Percentiles rank a stretch among this genome's conserved stretches.
phyloP scores from a whole-genome alignment of 2,329 filamentous ascomycete species.

The Xylariomycetidae sp. region DNA sequence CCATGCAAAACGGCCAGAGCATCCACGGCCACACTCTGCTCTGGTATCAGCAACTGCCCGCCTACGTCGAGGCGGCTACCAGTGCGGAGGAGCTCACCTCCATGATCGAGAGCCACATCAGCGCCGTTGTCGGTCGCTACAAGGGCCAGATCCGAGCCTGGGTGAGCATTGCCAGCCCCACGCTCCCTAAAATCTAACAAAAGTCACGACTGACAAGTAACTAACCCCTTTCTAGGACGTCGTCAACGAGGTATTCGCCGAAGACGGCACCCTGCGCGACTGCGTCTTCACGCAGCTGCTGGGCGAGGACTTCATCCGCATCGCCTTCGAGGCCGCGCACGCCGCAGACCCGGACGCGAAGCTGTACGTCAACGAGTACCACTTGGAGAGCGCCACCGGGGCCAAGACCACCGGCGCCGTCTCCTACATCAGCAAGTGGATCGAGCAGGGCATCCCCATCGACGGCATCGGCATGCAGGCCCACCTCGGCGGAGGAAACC shows the following conservation, averaged over 20 bases:
- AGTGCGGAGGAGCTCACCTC: slow-evolving; percentile 35
- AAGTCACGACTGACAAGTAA: too few species aligned
- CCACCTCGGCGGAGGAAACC: slow-evolving; percentile 35
- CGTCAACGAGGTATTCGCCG: slow-evolving; percentile 56
- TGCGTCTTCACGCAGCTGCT: slow-evolving; percentile 61
- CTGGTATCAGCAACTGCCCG: slow-evolving; percentile 44
- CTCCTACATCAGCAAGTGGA: slow-evolving; percentile 45
- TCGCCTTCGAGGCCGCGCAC: slow-evolving; percentile 62
- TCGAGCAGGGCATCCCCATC: slow-evolving; percentile 48
- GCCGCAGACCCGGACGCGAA: slow-evolving; percentile 60
- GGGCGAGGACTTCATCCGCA: slow-evolving; percentile 62
- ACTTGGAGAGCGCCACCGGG: slow-evolving; percentile 54
- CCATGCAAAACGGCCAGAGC: slow-evolving; percentile 33
- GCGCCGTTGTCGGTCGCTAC: slow-evolving; percentile 48
- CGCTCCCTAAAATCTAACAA: too few species aligned
- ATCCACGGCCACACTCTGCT: slow-evolving; percentile 52
- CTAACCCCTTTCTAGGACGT: too few species aligned
- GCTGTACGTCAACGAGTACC: slow-evolving; percentile 70
- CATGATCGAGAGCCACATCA: slow-evolving; percentile 55
- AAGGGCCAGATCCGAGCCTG: slow-evolving; percentile 57
- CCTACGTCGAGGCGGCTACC: slow-evolving; percentile 34
- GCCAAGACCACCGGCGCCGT: slow-evolving; percentile 50
- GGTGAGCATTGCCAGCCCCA: too few species aligned
- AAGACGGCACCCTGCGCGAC: slow-evolving; percentile 51
- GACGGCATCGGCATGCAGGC: slow-evolving; percentile 52